Conservation (phyloP, 495 filamentous ascomycete genomes). For the Penicillium pulvis region DNA sequence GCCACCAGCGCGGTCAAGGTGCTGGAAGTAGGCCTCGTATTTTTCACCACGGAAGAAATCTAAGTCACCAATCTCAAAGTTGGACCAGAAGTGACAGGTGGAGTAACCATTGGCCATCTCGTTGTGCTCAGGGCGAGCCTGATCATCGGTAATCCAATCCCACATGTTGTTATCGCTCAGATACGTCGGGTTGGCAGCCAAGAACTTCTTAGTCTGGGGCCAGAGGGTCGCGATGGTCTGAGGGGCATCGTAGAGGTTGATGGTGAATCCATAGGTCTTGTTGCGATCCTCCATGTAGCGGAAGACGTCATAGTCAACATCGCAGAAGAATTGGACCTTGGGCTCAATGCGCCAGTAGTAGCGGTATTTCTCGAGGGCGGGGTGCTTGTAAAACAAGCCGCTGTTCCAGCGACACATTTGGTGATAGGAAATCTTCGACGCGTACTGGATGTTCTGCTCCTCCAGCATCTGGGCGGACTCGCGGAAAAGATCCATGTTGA, state of each 20-base stretch:
- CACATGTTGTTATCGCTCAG: constrained; percentile 81
- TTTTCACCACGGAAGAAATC: constrained; percentile 88
- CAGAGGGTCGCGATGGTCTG: constrained; percentile 85
- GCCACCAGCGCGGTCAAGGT: constrained; percentile 89
- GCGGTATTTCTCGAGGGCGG: constrained; percentile 73
- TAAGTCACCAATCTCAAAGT: constrained; percentile 98
- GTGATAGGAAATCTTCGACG: constrained; percentile 85
- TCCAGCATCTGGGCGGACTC: constrained; percentile 83
- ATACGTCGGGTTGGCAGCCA: constrained; percentile 81
- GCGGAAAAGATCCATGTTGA: constrained; percentile 79
- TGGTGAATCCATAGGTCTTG: constrained; percentile 98
- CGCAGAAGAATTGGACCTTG: constrained; percentile 99
- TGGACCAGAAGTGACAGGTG: constrained; percentile 99
- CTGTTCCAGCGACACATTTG: constrained; percentile 99
- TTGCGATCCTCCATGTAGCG: constrained; percentile 96
- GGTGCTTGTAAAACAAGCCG: constrained; percentile 96
- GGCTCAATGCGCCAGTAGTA: constrained; percentile 99
- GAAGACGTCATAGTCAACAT: constrained; percentile 98
- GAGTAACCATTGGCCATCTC: constrained; percentile 84
- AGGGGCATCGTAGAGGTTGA: constrained; percentile 94
- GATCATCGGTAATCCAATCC: constrained; percentile 80
- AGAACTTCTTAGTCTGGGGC: constrained; percentile 90
- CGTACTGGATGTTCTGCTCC: constrained; percentile 88
- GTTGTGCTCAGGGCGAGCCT: constrained; percentile 77
- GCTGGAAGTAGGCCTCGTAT: constrained; percentile 96